Evolutionary conservation across 495 filamentous ascomycete genomes (phyloP), one percentile per base, ranked within the genome.

Genomic region (Chaetomium fimeti): DNA sequence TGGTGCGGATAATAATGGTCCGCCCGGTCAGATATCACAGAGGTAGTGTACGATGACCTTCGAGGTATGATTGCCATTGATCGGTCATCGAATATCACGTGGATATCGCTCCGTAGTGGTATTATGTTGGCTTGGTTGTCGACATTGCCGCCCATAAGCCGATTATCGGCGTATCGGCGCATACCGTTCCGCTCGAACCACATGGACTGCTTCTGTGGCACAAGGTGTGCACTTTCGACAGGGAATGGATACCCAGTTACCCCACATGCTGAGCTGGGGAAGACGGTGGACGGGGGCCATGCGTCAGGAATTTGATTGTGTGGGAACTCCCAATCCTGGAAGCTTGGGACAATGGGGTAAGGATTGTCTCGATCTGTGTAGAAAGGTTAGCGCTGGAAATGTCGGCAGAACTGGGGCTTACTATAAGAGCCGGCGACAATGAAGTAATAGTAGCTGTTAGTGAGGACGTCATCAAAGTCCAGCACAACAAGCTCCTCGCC

Each of bases 301-400:
- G 22, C 27, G 28, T 52, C 48, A 11, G 48, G 48, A 24, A 52
- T 52, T 11, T 24, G 48, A 18, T 24, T 24, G 25, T 52, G 48
- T 22, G 48, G 48, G 16, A 52, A 52, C 48, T 52, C 48, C 48
- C 48, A 52, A 52, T 52, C 48, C 28, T 28, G 48, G 25, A 52
- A 52, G 48, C 48, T 52, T 15, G 48, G 48, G 48, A 52, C 48
- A 13, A 52, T 52, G 12, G 48, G 48, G 28, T 52, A 52, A n/a
- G n/a, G n/a, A n/a, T n/a, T n/a, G n/a, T n/a, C n/a, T n/a, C n/a
- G n/a, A n/a, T n/a, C n/a, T n/a, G n/a, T n/a, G n/a, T n/a, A n/a
- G n/a, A n/a, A n/a, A n/a, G n/a, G n/a, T n/a, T 5, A 52, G 48
- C 16, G 11, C 48, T 52, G 28, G 16, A 52, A 52, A 48, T 20